Evolutionary conservation across 805 yeast genomes (phyloP), one percentile per base, ranked within the genome.

Genomic region (Kuraishia cidri): DNA sequence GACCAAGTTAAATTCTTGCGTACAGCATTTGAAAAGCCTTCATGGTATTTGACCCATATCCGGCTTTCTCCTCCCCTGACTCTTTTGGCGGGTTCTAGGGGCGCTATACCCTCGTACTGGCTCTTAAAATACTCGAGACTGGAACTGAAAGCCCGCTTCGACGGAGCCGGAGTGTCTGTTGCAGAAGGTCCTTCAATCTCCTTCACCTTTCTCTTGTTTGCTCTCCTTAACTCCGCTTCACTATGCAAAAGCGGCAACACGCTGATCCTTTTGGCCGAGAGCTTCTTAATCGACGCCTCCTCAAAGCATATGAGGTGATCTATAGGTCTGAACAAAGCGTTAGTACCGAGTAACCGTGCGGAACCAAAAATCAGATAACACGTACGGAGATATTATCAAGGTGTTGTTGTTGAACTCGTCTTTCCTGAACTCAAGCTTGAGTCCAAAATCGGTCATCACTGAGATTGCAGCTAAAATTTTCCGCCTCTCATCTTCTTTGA

Each of bases 1-100:
- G 59, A 52, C 95, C 95, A 88, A 14, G 78, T 72, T 16, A 87
- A 74, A 34, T 79, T 82, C 46, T 84, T 85, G 22, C 94, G 60
- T 2, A 87, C 97, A 0, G 97, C 97, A 52, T 85, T 81, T 4
- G 94, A 82, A 47, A 80, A 87, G 1, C 97, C 97, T 56, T 87
- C 96, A 41, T 81, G 82, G 49, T 79, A 86, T 48, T 81, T 85
- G n/a, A 87, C 83, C 96, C 96, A 87, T 29, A 75, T 66, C 44
- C 74, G 59, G 26, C 40, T 58, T 32, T 44, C 55, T 31, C 22
- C 31, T 21, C 10, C 37, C 31, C 19, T 39, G 26, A 20, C 35
- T 48, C 4, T 26, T 36, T 2, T 47, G 41, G 18, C 43, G 12
- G 18, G 38, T 34, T 13, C 16, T 38, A 29, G 37, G 26, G n/a